Base-by-base conservation (phyloP, 768 basidiomycete species). In the Leucosporidium scottii region DNA sequence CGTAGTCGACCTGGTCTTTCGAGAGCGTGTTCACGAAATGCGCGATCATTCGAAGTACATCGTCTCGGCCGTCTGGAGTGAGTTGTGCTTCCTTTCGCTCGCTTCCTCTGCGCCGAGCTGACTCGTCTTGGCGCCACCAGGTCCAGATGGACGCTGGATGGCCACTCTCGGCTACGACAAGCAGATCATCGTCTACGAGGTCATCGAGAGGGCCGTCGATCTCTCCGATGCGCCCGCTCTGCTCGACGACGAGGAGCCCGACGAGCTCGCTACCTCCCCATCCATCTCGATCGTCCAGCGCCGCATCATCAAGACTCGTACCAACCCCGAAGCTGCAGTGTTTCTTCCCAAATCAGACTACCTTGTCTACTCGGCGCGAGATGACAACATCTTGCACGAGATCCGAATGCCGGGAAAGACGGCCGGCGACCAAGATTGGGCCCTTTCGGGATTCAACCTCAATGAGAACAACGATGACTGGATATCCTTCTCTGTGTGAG, bases 381-480 rank as follows among this genome's bases (percentile, higher is more conserved):
- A 76, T 23, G 77, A 78, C 60, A 65, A 78, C 61, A 65, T 75
- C 20, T 59, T 78, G 36, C 69, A 74, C 23, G 77, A 78, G 65
- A 28, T 75, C 53, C 28, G 50, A 17, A 53, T 74, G 9, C 74
- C 74, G 31, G 28, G 15, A 13, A 17, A 53, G 36, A 53, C 73
- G 9, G 73, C 74, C 31, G 28, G 15, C 13, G 20, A 53, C 23
- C 44, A 2, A 1, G 59, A 56, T 25, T 68, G 54, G 36, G 30
- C 27, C 1, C 61, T 62, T 49, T 23, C 69, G 31, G n/a, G 57
- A 25, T 63, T 59, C 60, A 75, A 76, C 56, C 67, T 76, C 31
- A 78, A 78, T 66, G 73, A 73, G 59, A 75, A 75, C 25, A 68
- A 64, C 1, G 76, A 77, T 47, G 61, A 66, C 4, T 74, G 74